phyloP scores from a whole-genome alignment of 257 asterid species.

The Capsicum chinense region DNA sequence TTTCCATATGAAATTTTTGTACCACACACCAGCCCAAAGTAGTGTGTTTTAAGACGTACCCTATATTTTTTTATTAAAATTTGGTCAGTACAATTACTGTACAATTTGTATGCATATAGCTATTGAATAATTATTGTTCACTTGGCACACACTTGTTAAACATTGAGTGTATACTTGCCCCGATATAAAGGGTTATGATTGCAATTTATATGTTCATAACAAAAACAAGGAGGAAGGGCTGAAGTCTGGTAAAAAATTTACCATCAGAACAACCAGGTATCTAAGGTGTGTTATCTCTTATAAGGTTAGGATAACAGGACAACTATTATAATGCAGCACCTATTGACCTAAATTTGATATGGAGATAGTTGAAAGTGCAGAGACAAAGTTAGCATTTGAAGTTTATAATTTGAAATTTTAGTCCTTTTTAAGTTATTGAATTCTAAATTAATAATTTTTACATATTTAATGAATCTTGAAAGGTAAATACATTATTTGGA shows the following conservation, averaged over 20 bases:
- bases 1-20: neutral
- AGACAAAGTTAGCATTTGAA: no score
- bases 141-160: no score
- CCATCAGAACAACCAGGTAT: neutral
- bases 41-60: neutral
- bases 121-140: no score
- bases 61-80: no score
- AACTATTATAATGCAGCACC: neutral
- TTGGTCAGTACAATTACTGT: no score
- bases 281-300: neutral
- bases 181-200: neutral
- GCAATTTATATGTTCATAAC: neutral
- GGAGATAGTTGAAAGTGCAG: neutral
- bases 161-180: no score
- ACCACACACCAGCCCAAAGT: neutral
- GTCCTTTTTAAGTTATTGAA: no score
- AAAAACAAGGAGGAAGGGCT: neutral
- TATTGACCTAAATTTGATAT: neutral
- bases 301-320: neutral
- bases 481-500: no score
- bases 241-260: neutral
- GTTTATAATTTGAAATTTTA: no score
- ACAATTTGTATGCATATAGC: no score
- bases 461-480: no score
- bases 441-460: no score